Base-by-base conservation (phyloP, 108 stramenopile species). In the Pseudonitzschia delicatissima region DNA sequence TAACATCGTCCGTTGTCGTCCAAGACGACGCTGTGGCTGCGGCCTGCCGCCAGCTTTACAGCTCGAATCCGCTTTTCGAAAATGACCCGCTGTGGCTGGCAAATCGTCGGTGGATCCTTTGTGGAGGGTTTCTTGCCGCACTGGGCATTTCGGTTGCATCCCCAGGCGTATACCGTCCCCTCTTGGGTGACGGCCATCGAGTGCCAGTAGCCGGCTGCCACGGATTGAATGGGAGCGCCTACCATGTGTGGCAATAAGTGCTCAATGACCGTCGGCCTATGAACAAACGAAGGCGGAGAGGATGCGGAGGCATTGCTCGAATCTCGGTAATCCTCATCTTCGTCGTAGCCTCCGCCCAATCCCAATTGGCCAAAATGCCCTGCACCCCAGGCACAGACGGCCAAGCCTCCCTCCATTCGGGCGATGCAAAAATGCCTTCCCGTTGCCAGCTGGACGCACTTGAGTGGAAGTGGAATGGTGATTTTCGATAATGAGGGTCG, bases 291-390 rank as follows among this genome's bases (percentile, higher is more conserved):
- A 48, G 64, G 48, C n/a, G 63, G 68, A 20, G 74, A 51, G 20
- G 57, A 49, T 18, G 21, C 9, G 3, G 31, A 33, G 5, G 31
- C 12, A 5, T n/a, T n/a, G 8, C 31, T 55, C 8, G 2, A 31
- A 13, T 12, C 31, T 13, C 31, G n/a, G 5, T 33, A 21, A 3
- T 27, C 31, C n/a, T 33, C 27, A 28, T 49, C 8, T 21, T 33
- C 53, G 31, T 33, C 53, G 32, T n/a, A 55, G 53, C 82, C 82
- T 4, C 84, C 87, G 3, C 86, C 87, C 48, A 85, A 76, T 28
- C 87, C 92, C 47, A 93, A 51, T 68, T 93, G 92, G 27, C 92
- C 92, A 82, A 93, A 93, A 68, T 93, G 89, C 32, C 92, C 92
- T 11, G 89, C 87, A 4, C 92, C 92, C 89, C 89, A 93, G 52